phyloP scores from a whole-genome alignment of 2,329 filamentous ascomycete species.

The Mariannaea sp. region DNA sequence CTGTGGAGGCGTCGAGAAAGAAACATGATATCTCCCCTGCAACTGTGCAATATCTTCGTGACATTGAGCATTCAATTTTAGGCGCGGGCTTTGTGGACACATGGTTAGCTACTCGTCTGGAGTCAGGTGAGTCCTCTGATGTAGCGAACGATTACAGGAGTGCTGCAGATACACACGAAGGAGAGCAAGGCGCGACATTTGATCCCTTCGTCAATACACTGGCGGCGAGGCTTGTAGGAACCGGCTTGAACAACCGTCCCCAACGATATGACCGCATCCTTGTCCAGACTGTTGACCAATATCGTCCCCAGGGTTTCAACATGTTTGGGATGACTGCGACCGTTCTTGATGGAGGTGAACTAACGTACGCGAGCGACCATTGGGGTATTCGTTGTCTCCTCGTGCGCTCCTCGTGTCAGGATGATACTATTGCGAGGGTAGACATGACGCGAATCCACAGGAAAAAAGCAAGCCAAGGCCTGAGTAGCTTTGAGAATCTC shows the following conservation, averaged over 20 bases:
- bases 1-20: slow-evolving; percentile 57
- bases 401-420: slow-evolving; percentile 13
- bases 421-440: not conserved
- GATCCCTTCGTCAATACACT: slow-evolving; percentile 62
- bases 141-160: slow-evolving; percentile 33
- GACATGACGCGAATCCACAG: slow-evolving; percentile 36
- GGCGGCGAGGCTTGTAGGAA: slow-evolving; percentile 55
- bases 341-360: not conserved
- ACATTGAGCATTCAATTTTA: slow-evolving; percentile 53
- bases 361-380: slow-evolving; percentile 57
- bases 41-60: slow-evolving; percentile 49
- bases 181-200: slow-evolving; percentile 69
- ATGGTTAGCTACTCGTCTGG: slow-evolving; percentile 54
- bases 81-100: slow-evolving; percentile 56
- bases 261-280: slow-evolving; percentile 70
- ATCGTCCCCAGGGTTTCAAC: slow-evolving; percentile 54
- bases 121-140: slow-evolving; percentile 48
- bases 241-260: slow-evolving; percentile 57
- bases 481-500: slow-evolving; percentile 44
- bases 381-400: slow-evolving; percentile 59
- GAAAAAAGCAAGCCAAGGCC: slow-evolving; percentile 34
- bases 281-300: slow-evolving; percentile 47
- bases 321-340: slow-evolving; percentile 54
- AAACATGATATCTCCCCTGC: slow-evolving; percentile 58
- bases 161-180: slow-evolving; percentile 51